Evolutionary conservation across 2,329 filamentous ascomycete species (phyloP).

Genomic region (Beauveria varroae): DNA sequence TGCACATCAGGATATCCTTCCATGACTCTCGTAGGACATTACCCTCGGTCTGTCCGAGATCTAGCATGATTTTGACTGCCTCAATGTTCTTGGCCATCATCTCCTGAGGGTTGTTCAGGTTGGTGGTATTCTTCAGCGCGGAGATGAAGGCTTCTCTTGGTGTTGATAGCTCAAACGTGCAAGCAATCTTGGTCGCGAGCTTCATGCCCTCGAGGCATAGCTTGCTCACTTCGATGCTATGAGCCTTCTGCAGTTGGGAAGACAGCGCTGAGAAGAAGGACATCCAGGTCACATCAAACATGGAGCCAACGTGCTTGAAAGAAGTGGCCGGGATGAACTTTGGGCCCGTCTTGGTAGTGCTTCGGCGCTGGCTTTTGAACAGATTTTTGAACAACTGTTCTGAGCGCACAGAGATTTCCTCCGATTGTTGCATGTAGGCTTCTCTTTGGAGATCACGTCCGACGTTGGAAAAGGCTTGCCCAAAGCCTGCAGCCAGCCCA

Average conservation of each 20-base stretch:
- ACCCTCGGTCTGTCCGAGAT: conserved; percentile 87
- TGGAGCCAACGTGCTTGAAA: conserved; percentile 89
- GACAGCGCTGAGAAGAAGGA: conserved; percentile 93
- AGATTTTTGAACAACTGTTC: conserved; percentile 89
- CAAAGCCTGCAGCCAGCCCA: conserved; percentile 74
- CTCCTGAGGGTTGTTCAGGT: conserved; percentile 89
- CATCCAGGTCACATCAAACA: conserved; percentile 99
- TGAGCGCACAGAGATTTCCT: conserved; percentile 71
- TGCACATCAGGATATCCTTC: conserved; percentile 91
- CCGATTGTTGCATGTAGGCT: conserved; percentile 88
- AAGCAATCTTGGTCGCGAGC: conserved; percentile 86
- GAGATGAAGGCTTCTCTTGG: conserved; percentile 92
- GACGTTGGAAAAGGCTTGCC: conserved; percentile 83
- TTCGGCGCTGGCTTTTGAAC: conserved; percentile 80
- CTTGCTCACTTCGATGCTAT: conserved; percentile 86
- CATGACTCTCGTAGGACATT: conserved; percentile 84
- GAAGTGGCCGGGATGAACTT: conserved; percentile 89
- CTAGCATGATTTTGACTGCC: conserved; percentile 82
- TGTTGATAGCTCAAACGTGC: conserved; percentile 88
- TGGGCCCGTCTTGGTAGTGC: conserved; percentile 59
- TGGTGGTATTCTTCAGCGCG: conserved; percentile 86
- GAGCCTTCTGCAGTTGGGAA: conserved; percentile 84
- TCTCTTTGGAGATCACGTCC: conserved; percentile 88
- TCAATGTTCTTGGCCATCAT: conserved; percentile 96
- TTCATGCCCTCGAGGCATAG: conserved; percentile 94